Percentiles rank a stretch among this genome's conserved stretches.
phyloP scores from a whole-genome alignment of 108 stramenopile species.

The Schizochytrium sp. region DNA sequence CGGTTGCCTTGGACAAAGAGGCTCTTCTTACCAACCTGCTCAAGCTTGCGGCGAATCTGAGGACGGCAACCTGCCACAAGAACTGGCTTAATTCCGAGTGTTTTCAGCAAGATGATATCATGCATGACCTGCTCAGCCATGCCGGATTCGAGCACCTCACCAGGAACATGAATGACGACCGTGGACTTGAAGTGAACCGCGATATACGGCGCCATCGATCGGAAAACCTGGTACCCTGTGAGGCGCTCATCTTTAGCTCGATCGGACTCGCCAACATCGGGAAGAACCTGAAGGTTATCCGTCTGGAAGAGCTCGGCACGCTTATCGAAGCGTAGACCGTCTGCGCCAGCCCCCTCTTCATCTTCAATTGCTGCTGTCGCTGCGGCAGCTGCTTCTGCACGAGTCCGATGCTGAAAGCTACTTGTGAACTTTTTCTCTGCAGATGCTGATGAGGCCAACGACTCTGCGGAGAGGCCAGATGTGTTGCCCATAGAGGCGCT shows the following conservation, averaged over 20 bases:
- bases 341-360: not conserved
- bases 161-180: slow-evolving; percentile 53
- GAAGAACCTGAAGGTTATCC: slow-evolving; percentile 38
- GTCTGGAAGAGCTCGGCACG: slow-evolving; percentile 58
- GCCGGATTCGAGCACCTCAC: slow-evolving; percentile 57
- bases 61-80: slow-evolving; percentile 59
- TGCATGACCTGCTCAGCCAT: slow-evolving; percentile 60
- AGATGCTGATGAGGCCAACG: not conserved
- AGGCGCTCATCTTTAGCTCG: slow-evolving; percentile 48
- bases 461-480: not conserved
- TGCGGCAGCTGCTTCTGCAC: not conserved
- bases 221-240: slow-evolving; percentile 57
- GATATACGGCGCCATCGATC: slow-evolving; percentile 55
- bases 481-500: not conserved
- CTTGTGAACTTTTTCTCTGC: not conserved
- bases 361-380: not conserved
- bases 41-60: slow-evolving; percentile 58
- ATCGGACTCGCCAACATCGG: slow-evolving; percentile 21
- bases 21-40: slow-evolving; percentile 49
- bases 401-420: slow-evolving; percentile 24
- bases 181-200: slow-evolving; percentile 36
- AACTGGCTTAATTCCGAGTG: slow-evolving; percentile 43
- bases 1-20: slow-evolving; percentile 57
- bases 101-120: slow-evolving; percentile 46
- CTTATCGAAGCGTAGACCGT: slow-evolving; percentile 12